Evolutionary conservation across 139 green algal genomes (phyloP), one percentile per base, ranked within the genome.

Genomic region (Coelastrella sp.): DNA sequence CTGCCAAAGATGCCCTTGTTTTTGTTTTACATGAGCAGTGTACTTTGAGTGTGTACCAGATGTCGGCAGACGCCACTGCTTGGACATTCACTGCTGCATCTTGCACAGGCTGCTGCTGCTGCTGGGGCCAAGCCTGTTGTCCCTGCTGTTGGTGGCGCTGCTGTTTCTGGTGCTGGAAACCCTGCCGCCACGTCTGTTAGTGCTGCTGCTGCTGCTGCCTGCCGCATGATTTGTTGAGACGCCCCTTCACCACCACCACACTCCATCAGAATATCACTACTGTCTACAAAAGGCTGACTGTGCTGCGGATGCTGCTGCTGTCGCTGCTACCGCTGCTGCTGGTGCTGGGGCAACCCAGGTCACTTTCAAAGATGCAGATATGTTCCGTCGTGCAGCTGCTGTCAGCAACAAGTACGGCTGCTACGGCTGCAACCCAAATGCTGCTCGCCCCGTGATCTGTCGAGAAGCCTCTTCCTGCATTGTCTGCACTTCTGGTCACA

Each of bases 191-290:
- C 19, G n/a, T 11, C 71, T 77, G 5, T 11, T 7, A 23, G 16
- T 77, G 71, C 71, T 77, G 71, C 19, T 54, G 71, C 71, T n/a
- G 71, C 71, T 77, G 71, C 71, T 77, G 71, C 71, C 7, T n/a
- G 22, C 19, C n/a, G 85, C 93, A 73, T n/a, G 47, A 84, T 89
- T 54, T 78, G 66, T 64, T 32, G 60, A 19, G 54, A 77, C 20
- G 10, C 71, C 71, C 22, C 14, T 6, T 17, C 11, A 22, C 19
- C 47, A 47, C 73, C 54, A 47, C 10, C 32, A 47, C 32, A 47
- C 32, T 47, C 32, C 32, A 47, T 47, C 32, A 47, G 32, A 47
- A 47, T 10, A 47, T 56, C 20, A 5, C 20, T 17, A 56, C 0
- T 56, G 0, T n/a, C 71, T 47, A 47, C 32, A 47, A 47, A 47